Percentiles rank a stretch among this genome's conserved stretches.
phyloP scores from a whole-genome alignment of 352 stramenopile genomes.

The Phytophthora palmivora region DNA sequence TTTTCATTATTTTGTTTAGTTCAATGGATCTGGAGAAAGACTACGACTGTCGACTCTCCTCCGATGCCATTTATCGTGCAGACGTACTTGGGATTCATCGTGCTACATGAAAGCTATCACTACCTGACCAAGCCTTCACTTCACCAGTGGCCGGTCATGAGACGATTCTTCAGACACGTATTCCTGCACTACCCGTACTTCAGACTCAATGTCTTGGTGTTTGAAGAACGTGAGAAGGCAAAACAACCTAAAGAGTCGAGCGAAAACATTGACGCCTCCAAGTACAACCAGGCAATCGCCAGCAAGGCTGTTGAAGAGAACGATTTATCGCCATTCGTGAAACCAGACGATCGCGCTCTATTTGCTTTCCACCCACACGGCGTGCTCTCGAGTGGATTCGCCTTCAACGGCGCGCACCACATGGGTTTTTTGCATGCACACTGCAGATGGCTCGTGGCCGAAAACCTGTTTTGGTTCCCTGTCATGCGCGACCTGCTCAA shows the following conservation, averaged over 20 bases:
- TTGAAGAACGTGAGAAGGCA: slow-evolving; percentile 39
- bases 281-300: slow-evolving; percentile 2
- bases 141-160: slow-evolving; percentile 52
- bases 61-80: slow-evolving; percentile 18
- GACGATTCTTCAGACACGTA: slow-evolving; percentile 40
- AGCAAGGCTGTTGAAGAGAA: slow-evolving; percentile 23
- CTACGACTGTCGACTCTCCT: background rate
- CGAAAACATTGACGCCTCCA: slow-evolving; percentile 8
- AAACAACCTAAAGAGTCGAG: slow-evolving; percentile 12
- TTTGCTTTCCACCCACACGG: slow-evolving; percentile 76
- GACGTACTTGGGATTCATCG: slow-evolving; percentile 43
- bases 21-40: slow-evolving; percentile 20
- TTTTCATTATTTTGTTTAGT: slow-evolving; percentile 22
- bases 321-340: slow-evolving; percentile 14
- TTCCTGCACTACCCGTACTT: slow-evolving; percentile 65
- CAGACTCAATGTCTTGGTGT: slow-evolving; percentile 45
- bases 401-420: slow-evolving; percentile 62
- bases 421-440: slow-evolving; percentile 51
- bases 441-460: slow-evolving; percentile 66
- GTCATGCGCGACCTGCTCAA: slow-evolving; percentile 60
- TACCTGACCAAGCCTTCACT: slow-evolving; percentile 26
- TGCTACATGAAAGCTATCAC: slow-evolving; percentile 56
- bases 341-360: slow-evolving; percentile 23
- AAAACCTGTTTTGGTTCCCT: slow-evolving; percentile 72
- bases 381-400: slow-evolving; percentile 57